Conservation (phyloP, 2,329 filamentous ascomycete genomes). For the Ramularia collo-cygni region DNA sequence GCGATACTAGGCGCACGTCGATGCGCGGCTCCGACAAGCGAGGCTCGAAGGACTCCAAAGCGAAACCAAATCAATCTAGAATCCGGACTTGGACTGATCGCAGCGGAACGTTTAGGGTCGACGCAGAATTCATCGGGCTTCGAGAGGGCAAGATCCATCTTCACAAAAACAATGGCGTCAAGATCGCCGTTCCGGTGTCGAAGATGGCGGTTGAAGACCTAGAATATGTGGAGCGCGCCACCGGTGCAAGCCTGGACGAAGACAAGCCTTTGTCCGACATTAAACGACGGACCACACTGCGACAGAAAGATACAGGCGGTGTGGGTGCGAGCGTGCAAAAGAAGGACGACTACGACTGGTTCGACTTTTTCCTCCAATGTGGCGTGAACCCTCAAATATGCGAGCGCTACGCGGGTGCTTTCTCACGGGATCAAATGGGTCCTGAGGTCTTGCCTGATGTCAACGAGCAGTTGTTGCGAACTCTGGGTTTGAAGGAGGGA, state of each 20-base stretch:
- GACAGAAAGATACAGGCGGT: conserved; percentile 43
- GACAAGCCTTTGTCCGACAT: conserved; percentile 90
- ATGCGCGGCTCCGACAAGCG: conserved; percentile 41
- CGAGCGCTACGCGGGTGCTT: conserved; percentile 87
- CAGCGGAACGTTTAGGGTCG: conserved; percentile 92
- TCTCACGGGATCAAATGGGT: conserved; percentile 88
- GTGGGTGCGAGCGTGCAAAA: conserved; percentile 59
- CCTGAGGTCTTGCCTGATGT: conserved; percentile 89
- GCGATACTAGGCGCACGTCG: conserved; percentile 17
- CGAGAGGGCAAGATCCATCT: conserved; percentile 96
- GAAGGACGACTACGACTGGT: conserved; percentile 90
- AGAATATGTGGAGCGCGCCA: conserved; percentile 83
- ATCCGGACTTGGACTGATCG: conserved; percentile 92
- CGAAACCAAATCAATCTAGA: conserved; percentile 76
- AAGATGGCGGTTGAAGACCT: conserved; percentile 97
- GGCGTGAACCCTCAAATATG: conserved; percentile 89
- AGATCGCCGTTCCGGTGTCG: conserved; percentile 88
- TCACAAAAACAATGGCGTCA: conserved; percentile 96
- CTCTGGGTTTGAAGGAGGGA: conserved; percentile 86
- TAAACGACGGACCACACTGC: conserved; percentile 44
- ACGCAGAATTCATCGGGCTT: conserved; percentile 90
- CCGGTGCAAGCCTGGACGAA: conserved; percentile 82
- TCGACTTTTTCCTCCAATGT: conserved; percentile 92
- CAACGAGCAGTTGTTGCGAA: conserved; percentile 72
- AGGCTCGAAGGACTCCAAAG: conserved; percentile 45